Percentiles rank a stretch among this genome's conserved stretches.
Evolutionary conservation across 2,329 filamentous ascomycete species (phyloP).

Genomic region (Pleochaeta shiraiana): DNA sequence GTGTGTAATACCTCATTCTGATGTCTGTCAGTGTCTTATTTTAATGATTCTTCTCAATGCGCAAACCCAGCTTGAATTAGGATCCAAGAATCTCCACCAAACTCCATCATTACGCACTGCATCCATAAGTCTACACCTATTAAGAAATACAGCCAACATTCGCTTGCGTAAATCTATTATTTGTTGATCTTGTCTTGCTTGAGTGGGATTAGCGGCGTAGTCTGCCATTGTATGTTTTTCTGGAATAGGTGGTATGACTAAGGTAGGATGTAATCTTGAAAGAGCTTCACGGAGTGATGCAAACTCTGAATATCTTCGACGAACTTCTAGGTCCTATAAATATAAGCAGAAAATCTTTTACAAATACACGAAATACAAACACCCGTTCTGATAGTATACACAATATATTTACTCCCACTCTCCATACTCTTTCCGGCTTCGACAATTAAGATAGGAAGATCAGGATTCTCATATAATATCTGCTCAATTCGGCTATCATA

Average conservation of each 20-base stretch:
- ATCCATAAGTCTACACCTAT: constrained; percentile 82
- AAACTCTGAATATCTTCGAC: constrained; percentile 91
- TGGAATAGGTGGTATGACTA: constrained; percentile 90
- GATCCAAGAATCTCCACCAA: constrained; percentile 94
- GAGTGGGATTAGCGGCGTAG: constrained; percentile 93
- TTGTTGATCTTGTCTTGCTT: constrained; percentile 89
- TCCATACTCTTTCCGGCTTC: constrained; percentile 92
- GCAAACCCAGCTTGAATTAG: constrained; percentile 92
- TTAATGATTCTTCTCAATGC: background rate
- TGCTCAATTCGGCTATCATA: constrained; percentile 96
- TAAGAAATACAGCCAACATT: constrained; percentile 91
- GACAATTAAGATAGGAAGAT: constrained; percentile 74
- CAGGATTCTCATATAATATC: constrained; percentile 86
- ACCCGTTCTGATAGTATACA: constrained; percentile 90
- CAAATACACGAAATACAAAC: constrained; percentile 26
- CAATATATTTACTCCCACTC: constrained; percentile 80
- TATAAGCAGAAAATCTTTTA: constrained; percentile 3
- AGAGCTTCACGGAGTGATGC: constrained; percentile 75
- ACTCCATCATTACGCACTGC: constrained; percentile 82
- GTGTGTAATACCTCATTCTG: constrained; percentile 91
- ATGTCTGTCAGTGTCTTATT: constrained; percentile 9
- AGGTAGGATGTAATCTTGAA: constrained; percentile 76
- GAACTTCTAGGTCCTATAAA: constrained; percentile 72
- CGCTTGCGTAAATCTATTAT: constrained; percentile 95
- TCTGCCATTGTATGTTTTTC: constrained; percentile 99